Evolutionary conservation across 1,284 basidiomycete species (phyloP).

Genomic region (Testicularia cyperi): DNA sequence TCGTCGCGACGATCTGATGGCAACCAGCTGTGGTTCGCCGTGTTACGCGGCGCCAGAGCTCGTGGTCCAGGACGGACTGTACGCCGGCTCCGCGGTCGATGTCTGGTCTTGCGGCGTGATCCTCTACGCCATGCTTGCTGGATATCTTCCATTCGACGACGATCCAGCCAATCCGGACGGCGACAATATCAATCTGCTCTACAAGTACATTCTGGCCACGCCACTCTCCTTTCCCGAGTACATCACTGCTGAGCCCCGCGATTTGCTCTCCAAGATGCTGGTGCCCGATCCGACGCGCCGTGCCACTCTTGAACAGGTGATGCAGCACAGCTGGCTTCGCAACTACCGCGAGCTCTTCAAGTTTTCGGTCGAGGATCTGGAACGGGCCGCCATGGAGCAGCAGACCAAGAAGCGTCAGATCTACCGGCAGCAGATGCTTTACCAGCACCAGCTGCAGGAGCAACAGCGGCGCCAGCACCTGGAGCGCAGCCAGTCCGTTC

Average conservation of each 20-base stretch:
- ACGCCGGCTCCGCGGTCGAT: constrained; percentile 97
- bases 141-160: constrained; percentile 99
- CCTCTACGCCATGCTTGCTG: constrained; percentile 97
- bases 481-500: constrained; percentile 40
- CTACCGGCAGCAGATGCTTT: constrained; percentile 58
- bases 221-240: constrained; percentile 59
- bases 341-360: constrained; percentile 59
- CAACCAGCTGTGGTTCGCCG: constrained; percentile 93
- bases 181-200: constrained; percentile 98
- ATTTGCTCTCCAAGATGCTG: constrained; percentile 55
- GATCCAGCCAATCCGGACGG: constrained; percentile 98
- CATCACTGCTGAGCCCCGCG: constrained; percentile 56
- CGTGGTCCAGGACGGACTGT: constrained; percentile 96
- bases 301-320: constrained; percentile 53
- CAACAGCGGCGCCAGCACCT: constrained; percentile 43
- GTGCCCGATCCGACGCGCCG: constrained; percentile 55
- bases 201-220: constrained; percentile 87
- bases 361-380: constrained; percentile 58
- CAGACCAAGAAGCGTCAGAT: constrained; percentile 58
- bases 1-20: constrained; percentile 86
- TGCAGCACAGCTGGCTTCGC: constrained; percentile 58
- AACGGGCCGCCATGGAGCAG: constrained; percentile 58
- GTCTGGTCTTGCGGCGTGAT: constrained; percentile 99
- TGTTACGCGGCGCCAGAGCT: constrained; percentile 98
- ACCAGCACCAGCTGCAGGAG: constrained; percentile 56